phyloP scores from a whole-genome alignment of 2,329 filamentous ascomycete species.

The Aspergillus sp. region DNA sequence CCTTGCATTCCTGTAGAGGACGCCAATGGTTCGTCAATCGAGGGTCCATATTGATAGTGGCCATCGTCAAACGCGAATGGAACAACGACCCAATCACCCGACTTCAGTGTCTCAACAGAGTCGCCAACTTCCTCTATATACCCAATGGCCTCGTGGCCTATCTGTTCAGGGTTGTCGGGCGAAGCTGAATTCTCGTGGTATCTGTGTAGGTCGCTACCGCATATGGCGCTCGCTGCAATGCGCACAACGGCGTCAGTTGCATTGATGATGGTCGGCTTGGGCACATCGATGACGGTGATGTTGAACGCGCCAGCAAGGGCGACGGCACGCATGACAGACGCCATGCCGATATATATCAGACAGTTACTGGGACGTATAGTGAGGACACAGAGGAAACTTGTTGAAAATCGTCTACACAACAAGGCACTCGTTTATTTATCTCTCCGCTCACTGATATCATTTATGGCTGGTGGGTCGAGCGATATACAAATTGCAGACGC shows the following conservation, averaged over 20 bases:
- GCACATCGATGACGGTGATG: not conserved
- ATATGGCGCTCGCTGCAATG: not conserved
- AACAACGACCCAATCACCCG: slow-evolving; percentile 25
- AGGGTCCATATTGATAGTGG: not conserved
- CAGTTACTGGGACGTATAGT: no score
- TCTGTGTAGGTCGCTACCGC: slow-evolving; percentile 22
- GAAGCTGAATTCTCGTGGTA: slow-evolving; percentile 29
- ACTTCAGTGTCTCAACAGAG: slow-evolving; percentile 11
- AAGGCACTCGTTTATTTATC: no score
- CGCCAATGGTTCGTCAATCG: no score
- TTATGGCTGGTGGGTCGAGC: no score
- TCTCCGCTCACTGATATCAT: no score
- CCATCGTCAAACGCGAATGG: slow-evolving; percentile 13
- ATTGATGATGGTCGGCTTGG: not conserved
- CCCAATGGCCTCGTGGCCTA: slow-evolving; percentile 24
- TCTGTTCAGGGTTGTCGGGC: slow-evolving; percentile 17
- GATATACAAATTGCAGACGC: no score
- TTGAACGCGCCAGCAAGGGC: not conserved
- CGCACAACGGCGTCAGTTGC: not conserved
- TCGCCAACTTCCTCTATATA: slow-evolving; percentile 18
- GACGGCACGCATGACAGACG: not conserved
- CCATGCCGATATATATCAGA: not conserved
- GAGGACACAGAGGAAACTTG: no score
- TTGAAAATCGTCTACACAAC: no score
- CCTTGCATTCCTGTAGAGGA: not conserved